A percentile compares a stretch with the other conserved stretches of the same genome.
Conservation (phyloP, 2,329 filamentous ascomycete species). For the Colletotrichum caudatum region DNA sequence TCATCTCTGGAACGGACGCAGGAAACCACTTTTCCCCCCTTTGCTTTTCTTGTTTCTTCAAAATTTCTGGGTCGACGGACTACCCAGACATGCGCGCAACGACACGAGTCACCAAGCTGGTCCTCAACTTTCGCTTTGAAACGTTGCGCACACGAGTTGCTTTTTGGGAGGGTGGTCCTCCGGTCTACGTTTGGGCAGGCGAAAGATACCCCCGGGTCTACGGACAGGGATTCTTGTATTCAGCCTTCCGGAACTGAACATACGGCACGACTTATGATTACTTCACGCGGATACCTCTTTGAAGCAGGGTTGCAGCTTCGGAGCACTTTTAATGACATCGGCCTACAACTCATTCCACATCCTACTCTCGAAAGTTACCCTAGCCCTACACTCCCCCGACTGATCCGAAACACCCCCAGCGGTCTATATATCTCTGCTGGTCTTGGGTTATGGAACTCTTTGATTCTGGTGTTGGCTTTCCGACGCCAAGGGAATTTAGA, state of each 20-base stretch:
- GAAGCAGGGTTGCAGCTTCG: constrained; percentile 39
- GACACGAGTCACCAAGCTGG: constrained; percentile 15
- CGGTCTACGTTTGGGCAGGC: constrained; percentile 40
- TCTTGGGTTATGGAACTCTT: constrained; percentile 30
- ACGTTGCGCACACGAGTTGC: constrained; percentile 24
- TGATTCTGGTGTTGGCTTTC: constrained; percentile 32
- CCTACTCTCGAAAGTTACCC: constrained; percentile 21
- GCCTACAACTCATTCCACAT: constrained; percentile 27
- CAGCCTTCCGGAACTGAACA: constrained; percentile 34
- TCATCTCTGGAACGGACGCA: constrained; percentile 24
- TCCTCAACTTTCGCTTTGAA: constrained; percentile 30
- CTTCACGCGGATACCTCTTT: constrained; percentile 41
- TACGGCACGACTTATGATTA: constrained; percentile 40
- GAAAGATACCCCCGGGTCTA: constrained; percentile 32
- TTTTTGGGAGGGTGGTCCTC: constrained; percentile 39
- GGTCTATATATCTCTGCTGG: constrained; percentile 26
- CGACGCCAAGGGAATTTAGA: constrained; percentile 30
- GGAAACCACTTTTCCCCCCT: constrained; percentile 8
- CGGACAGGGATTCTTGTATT: constrained; percentile 32
- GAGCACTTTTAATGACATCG: constrained; percentile 41
- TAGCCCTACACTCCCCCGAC: constrained; percentile 17
- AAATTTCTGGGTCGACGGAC: constrained; percentile 21
- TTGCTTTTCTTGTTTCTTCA: constrained; percentile 14
- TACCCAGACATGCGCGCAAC: constrained; percentile 20
- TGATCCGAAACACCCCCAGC: constrained; percentile 32